A percentile compares a stretch with the other conserved stretches of the same genome.
Evolutionary conservation across 2,329 filamentous ascomycete genomes (phyloP).

Genomic region (Aspergillus tamarii): DNA sequence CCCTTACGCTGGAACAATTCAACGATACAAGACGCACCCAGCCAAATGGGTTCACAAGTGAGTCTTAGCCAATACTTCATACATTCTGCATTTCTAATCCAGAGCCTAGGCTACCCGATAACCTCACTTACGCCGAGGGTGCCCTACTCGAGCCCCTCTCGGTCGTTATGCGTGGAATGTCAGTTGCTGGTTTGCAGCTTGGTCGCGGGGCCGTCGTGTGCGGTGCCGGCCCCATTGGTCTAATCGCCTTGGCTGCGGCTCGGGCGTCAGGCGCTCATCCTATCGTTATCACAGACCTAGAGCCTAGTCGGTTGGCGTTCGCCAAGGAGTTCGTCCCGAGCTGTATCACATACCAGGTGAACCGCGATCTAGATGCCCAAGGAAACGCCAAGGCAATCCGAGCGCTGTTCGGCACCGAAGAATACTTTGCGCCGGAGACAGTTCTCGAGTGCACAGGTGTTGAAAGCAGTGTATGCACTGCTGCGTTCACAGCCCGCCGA

Average conservation of each 20-base stretch:
- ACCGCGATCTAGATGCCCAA: constrained; percentile 49
- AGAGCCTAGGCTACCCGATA: constrained; percentile 52
- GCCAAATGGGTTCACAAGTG: constrained; percentile 60
- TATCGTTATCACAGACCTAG: constrained; percentile 66
- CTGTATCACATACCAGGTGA: constrained; percentile 58
- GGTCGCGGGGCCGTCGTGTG: constrained; percentile 61
- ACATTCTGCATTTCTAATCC: constrained; percentile 10
- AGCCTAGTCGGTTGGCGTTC: constrained; percentile 59
- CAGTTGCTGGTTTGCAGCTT: constrained; percentile 55
- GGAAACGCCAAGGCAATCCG: constrained; percentile 58
- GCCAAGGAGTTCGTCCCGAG: constrained; percentile 61
- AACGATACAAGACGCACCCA: constrained; percentile 64
- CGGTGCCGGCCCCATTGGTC: constrained; percentile 66
- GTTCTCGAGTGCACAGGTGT: constrained; percentile 69
- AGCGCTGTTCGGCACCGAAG: constrained; percentile 55
- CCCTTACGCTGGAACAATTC: constrained; percentile 63
- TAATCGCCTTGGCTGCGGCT: constrained; percentile 61
- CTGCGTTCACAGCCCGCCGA: constrained; percentile 58
- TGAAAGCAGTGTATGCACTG: constrained; percentile 64
- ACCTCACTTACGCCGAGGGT: constrained; percentile 60
- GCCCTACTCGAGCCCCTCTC: constrained; percentile 68
- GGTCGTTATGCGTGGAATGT: constrained; percentile 65
- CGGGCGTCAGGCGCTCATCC: constrained; percentile 66
- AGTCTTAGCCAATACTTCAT: not conserved
- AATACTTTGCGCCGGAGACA: constrained; percentile 61